Base-by-base conservation (phyloP, 345 rosid genomes). In the Arabidopsis suecica region DNA sequence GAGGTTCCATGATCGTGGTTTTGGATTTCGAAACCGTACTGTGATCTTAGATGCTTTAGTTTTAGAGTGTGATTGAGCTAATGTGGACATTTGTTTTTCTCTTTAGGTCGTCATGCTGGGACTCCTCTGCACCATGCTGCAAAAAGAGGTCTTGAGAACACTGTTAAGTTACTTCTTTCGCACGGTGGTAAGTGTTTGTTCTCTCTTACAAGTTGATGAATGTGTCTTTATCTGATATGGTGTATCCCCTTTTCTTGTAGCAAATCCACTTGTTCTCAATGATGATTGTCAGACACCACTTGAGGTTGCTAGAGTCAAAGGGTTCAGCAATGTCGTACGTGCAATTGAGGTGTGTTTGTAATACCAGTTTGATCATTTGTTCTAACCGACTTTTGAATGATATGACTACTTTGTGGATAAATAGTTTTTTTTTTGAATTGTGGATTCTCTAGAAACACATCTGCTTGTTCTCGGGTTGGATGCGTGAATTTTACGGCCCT, bases 91-190 rank as follows among this genome's bases (percentile, higher is more conserved):
- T 13, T 45, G 22, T 28, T 7, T 47, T 22, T 42, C 25, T 56
- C 9, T 64, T 80, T 44, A 95, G 99, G 89, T 81, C 91, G 98
- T 20, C 85, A 76, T 64, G 98, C 84, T 0, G 98, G 99, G 37
- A 96, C 96, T 71, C 98, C 99, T 16, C 83, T 93, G 76, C 98
- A 96, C 72, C 99, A 96, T 82, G 99, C 99, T 7, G 97, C 97
- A 3, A 96, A 96, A 82, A 83, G 91, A 78, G 99, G 99, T 57
- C 90, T 88, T 65, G 91, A 83, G 66, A 81, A 67, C 68, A 89
- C 86, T 59, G 97, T 95, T 14, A 88, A 90, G 76, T 69, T 95
- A 58, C 98, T 95, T 80, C 88, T 91, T 73, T 74, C 88, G 4
- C 82, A 79, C 25, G 97, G 97, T 87, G 99, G 99, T 92, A 67